Evolutionary conservation across 148 eudicot genomes (phyloP), one percentile per base, ranked within the genome.

Genomic region (Diospyros lotus): DNA sequence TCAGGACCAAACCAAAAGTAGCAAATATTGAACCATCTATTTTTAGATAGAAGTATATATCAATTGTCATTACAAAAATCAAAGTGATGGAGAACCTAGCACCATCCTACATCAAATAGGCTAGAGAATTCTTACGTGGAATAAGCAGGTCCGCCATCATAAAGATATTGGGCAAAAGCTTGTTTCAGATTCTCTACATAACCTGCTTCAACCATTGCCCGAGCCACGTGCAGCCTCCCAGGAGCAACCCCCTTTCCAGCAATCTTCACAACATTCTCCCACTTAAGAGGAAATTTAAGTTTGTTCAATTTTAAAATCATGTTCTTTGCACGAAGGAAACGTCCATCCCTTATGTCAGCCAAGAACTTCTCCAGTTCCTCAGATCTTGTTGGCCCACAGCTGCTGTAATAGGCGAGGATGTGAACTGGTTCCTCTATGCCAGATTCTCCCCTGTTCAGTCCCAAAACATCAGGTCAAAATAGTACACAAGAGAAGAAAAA

Each of bases 241-340:
- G 98, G 98, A 76, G 98, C 98, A 80, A 89, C 96, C 63, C 96
- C 98, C 75, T 68, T 85, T 74, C 98, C 98, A 46, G 98, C 98
- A 80, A 94, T 90, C 82, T 80, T 90, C 42, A 86, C 81, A 18
- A 94, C 93, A 50, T 78, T 86, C 80, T 94, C 97, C 92, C 90
- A 92, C 76, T 85, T 92, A 39, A 92, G 79, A 44, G 98, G 98
- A 80, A 89, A 80, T 80, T 94, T 90, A 58, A 94, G 94, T 42
- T 79, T 82, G 67, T 83, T 83, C 40, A 94, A 82, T 77, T 94
- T 94, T 64, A 90, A 76, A 68, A 94, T 79, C 86, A 94, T 94
- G 82, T 86, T 90, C 75, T 89, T 86, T 42, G 97, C 97, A 76
- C 98, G 93, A 52, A 86, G 75, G 78, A 81, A 90, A 66, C 98